Base-by-base conservation (phyloP, 176 grass and related monocot genomes). In the Oropetium thomaeum region DNA sequence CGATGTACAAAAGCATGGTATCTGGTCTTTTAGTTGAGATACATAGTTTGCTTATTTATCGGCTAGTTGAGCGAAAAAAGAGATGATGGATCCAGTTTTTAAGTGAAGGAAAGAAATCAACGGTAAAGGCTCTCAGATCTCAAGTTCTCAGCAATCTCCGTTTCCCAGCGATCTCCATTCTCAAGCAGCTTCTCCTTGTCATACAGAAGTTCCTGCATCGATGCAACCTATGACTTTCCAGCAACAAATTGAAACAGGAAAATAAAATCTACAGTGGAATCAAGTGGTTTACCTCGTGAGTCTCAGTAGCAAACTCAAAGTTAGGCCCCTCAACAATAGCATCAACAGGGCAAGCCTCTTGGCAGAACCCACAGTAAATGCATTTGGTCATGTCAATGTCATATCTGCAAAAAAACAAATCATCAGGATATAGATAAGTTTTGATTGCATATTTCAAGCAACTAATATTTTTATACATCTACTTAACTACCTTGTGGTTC, bases 381-480 rank as follows among this genome's bases (percentile, higher is more conserved):
- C 96, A 99, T 81, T 99, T 99, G 32, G 96, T 99, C 96, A 99
- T 95, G 73, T 95, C 91, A 77, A 95, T 99, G 73, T 99, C 91
- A 60, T 97, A 97, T 83, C 95, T 97, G 81, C 26, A 53, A 34
- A 28, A 69, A 60, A 74, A 12, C 4, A 58, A 47, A 7, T 4
- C 1, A 30, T 35, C 3, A 8, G 6, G 54, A 79, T 27, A 78
- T 67, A 60, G 26, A 73, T 68, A 20, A 27, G 62, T 25, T 15
- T 49, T 32, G 47, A 67, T 29, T 37, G 52, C 62, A 61, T 16
- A 82, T 25, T 10, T 52, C 49, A 52, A 33, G 30, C 30, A 71
- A 14, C 47, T 22, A 25, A 35, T 30, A 48, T 7, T 20, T 23
- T n/a, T 3, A 77, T 57, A 62, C 3, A 58, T 30, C 53, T 7